A percentile compares a stretch with the other conserved stretches of the same genome.
phyloP scores from a whole-genome alignment of 371 early-diverging fungal genomes.

The Syncephalastrum contaminatum region DNA sequence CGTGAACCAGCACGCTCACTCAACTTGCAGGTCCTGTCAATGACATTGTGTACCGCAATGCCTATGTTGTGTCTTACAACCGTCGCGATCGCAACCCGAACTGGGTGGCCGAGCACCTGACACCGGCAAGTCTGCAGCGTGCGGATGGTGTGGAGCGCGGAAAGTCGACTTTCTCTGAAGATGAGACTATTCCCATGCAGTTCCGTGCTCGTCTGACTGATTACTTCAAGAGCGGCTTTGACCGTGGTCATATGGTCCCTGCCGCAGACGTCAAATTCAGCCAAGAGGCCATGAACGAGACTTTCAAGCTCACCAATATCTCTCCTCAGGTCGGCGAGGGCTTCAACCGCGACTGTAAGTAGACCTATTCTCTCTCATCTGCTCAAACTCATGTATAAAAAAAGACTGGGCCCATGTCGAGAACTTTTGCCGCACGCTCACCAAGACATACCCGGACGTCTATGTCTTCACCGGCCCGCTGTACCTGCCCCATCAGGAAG shows the following conservation, averaged over 20 bases:
- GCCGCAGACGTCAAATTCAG: slow-evolving; percentile 77
- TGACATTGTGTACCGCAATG: slow-evolving; percentile 55
- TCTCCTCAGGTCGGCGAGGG: slow-evolving; percentile 83
- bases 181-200: slow-evolving; percentile 56
- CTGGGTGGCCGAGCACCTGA: slow-evolving; percentile 87
- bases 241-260: slow-evolving; percentile 86
- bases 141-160: slow-evolving; percentile 59
- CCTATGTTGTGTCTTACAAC: slow-evolving; percentile 68
- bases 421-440: slow-evolving; percentile 69
- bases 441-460: slow-evolving; percentile 65
- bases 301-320: slow-evolving; percentile 78
- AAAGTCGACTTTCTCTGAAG: slow-evolving; percentile 73
- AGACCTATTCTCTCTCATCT: neutral
- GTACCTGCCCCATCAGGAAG: slow-evolving; percentile 73
- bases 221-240: slow-evolving; percentile 73
- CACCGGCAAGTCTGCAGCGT: slow-evolving; percentile 57
- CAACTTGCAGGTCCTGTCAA: slow-evolving; percentile 54
- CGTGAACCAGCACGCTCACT: neutral
- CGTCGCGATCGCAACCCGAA: slow-evolving; percentile 82
- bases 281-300: slow-evolving; percentile 75
- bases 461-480: slow-evolving; percentile 82
- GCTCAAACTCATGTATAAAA: neutral
- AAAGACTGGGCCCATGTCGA: slow-evolving; percentile 81
- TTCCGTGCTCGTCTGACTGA: slow-evolving; percentile 72
- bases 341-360: slow-evolving; percentile 76